These are phyloP conservation scores for Grammothele lineata DNA, from an alignment of 768 basidiomycete genomes.

Conservation along the genomic window DNA sequence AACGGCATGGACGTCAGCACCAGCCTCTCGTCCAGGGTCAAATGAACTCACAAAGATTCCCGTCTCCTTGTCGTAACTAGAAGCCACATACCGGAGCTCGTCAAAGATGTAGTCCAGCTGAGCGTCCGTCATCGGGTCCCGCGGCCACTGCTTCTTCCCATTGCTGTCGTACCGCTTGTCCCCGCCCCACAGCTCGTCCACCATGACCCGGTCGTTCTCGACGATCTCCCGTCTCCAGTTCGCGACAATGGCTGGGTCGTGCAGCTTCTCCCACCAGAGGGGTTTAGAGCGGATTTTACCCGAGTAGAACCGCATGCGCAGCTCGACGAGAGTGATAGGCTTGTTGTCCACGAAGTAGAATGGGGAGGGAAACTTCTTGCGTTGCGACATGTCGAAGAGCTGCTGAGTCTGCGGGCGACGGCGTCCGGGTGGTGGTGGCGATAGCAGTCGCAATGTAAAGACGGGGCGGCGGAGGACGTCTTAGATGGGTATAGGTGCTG, in stretches of 20 bases:
- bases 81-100: constrained; percentile 3
- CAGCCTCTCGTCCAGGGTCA: too few species aligned
- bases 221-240: constrained; percentile 9
- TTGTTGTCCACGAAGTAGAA: not conserved
- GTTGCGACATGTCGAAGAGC: too few species aligned
- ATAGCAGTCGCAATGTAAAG: too few species aligned
- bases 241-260: not conserved
- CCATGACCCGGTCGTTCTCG: constrained; percentile 1
- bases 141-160: not conserved
- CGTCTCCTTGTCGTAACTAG: not conserved
- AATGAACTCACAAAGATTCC: constrained; percentile 5
- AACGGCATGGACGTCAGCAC: not conserved
- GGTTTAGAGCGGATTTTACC: constrained; percentile 3
- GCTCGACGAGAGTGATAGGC: constrained; percentile 6
- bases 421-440: too few species aligned
- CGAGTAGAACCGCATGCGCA: constrained; percentile 5
- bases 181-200: constrained; percentile 1
- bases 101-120: constrained; percentile 7
- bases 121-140: not conserved
- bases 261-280: constrained; percentile 5
- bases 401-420: too few species aligned
- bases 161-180: not conserved
- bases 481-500: too few species aligned
- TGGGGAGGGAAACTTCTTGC: not conserved
- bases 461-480: too few species aligned